Evolutionary conservation across 768 basidiomycete genomes (phyloP), one percentile per base, ranked within the genome.

Genomic region (Xerocomus brunneocitrinus): DNA sequence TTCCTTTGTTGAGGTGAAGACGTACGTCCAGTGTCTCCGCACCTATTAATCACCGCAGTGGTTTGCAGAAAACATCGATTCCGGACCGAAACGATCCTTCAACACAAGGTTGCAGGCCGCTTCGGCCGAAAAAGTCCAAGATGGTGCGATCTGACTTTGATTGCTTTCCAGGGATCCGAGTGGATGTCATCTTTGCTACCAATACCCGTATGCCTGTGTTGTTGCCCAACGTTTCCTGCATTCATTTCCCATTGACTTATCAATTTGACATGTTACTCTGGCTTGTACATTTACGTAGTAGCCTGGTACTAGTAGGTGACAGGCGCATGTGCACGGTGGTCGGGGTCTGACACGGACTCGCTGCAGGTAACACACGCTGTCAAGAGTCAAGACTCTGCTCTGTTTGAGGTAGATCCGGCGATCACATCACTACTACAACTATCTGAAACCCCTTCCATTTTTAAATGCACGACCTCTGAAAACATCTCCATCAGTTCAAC

Each of bases 1-100:
- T 82, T 83, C 69, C 62, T 85, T 27, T 13, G 62, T 78, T 42
- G 73, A 84, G 74, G 83, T 81, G 51, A 42, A 71, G 22, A 16
- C 54, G 4, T 27, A 46, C 5, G 28, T 43, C 8, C 19, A 13
- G 14, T 34, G 32, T 47, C 36, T 19, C 8, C n/a, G 9, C 14
- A 40, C 35, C 28, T 48, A 30, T 30, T 32, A 5, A 58, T 52
- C 16, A 2, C 34, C 27, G 34, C 51, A 66, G 64, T 69, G 67
- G 70, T 68, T 67, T 62, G 62, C 58, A 44, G 66, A 70, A 41
- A 65, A 68, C 55, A 52, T 71, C 42, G 61, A 59, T 16, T 32
- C 10, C 13, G 56, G 32, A 27, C 53, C 50, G 32, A 47, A 47
- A 13, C 34, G 8, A 28, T 24, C 41, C 19, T 19, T 14, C 14